Evolutionary conservation across 1,284 basidiomycete species (phyloP).

Genomic region (Cystobasidium slooffiae): DNA sequence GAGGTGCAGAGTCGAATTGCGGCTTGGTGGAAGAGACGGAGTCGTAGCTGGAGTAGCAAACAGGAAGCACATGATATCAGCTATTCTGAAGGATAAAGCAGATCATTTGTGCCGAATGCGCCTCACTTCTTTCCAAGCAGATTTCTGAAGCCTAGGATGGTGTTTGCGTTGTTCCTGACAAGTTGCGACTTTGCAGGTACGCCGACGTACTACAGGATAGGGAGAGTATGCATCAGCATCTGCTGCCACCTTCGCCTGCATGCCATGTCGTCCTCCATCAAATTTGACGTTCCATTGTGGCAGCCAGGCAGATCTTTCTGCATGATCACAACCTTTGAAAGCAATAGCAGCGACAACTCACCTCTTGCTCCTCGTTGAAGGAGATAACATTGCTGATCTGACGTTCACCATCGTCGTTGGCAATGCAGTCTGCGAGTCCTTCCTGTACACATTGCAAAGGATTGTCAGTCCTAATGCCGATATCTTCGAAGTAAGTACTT

Average conservation of each 20-base stretch:
- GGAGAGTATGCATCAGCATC: background rate
- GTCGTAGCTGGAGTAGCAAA: conserved; percentile 58
- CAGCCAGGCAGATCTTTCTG: background rate
- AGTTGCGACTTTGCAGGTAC: conserved; percentile 94
- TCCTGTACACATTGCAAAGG: conserved; percentile 63
- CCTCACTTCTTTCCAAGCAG: conserved; percentile 87
- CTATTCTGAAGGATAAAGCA: too few relatives aligned
- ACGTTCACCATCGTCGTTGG: conserved; percentile 97
- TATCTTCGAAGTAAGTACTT: conserved; percentile 15
- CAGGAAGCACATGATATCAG: conserved; percentile 55
- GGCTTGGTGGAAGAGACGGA: conserved; percentile 72
- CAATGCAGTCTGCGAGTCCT: conserved; percentile 88
- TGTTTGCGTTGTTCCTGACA: conserved; percentile 92
- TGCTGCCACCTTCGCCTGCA: background rate
- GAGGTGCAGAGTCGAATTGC: conserved; percentile 84
- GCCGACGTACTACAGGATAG: conserved; percentile 77
- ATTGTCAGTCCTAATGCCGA: conserved; percentile 31
- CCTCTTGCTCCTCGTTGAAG: conserved; percentile 87
- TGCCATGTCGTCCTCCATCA: background rate
- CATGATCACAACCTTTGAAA: background rate
- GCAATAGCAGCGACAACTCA: conserved; percentile 58
- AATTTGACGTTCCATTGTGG: conserved; percentile 19
- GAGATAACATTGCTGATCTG: conserved; percentile 95
- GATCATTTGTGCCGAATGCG: conserved; percentile 22
- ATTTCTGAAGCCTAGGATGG: conserved; percentile 91